A percentile compares a stretch with the other conserved stretches of the same genome.
Conservation (phyloP, 805 yeast genomes). For the Cyberlindnera mississippiensis region DNA sequence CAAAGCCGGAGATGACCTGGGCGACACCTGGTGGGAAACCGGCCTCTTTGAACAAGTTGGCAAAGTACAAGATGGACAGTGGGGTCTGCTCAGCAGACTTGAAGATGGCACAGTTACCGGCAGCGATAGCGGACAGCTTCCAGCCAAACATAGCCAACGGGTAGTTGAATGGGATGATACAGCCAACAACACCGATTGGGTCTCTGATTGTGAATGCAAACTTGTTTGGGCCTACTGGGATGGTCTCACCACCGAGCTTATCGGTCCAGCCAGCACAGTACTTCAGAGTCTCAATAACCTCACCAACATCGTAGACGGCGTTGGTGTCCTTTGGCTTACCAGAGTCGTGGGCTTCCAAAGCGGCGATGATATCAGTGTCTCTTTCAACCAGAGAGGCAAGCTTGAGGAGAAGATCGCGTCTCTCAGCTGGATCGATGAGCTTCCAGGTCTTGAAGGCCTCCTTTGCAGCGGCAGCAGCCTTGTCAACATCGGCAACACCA, state of each 20-base stretch:
- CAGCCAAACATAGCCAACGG: slow-evolving; percentile 48
- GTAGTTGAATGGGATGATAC: slow-evolving; percentile 51
- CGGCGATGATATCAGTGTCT: slow-evolving; percentile 47
- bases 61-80: slow-evolving; percentile 40
- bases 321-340: slow-evolving; percentile 54
- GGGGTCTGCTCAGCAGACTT: slow-evolving; percentile 51
- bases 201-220: slow-evolving; percentile 51
- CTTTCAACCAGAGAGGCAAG: slow-evolving; percentile 47
- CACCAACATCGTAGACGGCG: slow-evolving; percentile 57
- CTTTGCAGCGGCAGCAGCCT: slow-evolving; percentile 50
- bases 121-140: slow-evolving; percentile 46
- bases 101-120: slow-evolving; percentile 45
- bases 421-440: slow-evolving; percentile 40
- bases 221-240: slow-evolving; percentile 55
- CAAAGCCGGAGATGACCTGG: slow-evolving; percentile 43
- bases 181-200: slow-evolving; percentile 50
- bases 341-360: slow-evolving; percentile 54
- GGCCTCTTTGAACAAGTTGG: slow-evolving; percentile 39
- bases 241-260: slow-evolving; percentile 59
- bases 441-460: slow-evolving; percentile 51
- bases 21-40: slow-evolving; percentile 50
- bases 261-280: slow-evolving; percentile 78
- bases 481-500: slow-evolving; percentile 46
- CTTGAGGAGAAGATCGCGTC: slow-evolving; percentile 44
- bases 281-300: slow-evolving; percentile 50